These are phyloP conservation scores for Sclerotinia trifoliorum DNA, from an alignment of 2,329 filamentous ascomycete species.

Conservation along the genomic window DNA sequence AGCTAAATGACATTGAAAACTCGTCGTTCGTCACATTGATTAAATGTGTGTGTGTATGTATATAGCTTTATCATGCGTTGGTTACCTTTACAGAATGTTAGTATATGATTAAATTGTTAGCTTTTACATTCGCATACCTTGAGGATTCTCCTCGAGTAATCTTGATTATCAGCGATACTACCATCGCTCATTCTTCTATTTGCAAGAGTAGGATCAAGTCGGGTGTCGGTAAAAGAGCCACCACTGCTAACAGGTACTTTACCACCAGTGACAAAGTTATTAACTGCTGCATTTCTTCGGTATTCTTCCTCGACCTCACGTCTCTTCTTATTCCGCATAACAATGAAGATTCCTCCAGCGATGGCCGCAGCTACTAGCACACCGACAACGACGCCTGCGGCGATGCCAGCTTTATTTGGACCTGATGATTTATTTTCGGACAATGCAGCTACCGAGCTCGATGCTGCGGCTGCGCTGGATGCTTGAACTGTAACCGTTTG, in stretches of 20 bases:
- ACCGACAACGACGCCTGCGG: conserved; percentile 82
- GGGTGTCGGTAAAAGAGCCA: conserved; percentile 71
- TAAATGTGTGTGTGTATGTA: conserved; percentile 1
- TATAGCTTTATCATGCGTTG: conserved; percentile 51
- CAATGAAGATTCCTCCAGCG: conserved; percentile 69
- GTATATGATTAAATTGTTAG: conserved; percentile 16
- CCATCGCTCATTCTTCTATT: conserved; percentile 86
- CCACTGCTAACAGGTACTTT: conserved; percentile 60
- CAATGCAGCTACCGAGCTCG: conserved; percentile 19
- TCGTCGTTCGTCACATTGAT: conserved; percentile 43
- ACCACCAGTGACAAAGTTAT: conserved; percentile 67
- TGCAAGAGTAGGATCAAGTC: conserved; percentile 78
- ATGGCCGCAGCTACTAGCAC: conserved; percentile 67
- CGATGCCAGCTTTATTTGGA: conserved; percentile 68
- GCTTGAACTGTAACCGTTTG: conserved; percentile 38
- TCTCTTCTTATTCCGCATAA: conserved; percentile 72
- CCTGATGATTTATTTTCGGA: conserved; percentile 15
- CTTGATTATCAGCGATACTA: conserved; percentile 94
- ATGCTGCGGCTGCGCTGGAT: conserved; percentile 22
- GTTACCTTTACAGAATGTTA: conserved; percentile 47
- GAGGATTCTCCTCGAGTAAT: conserved; percentile 93
- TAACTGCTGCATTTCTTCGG: conserved; percentile 75
- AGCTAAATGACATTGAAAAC: conserved; percentile 36
- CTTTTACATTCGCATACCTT: conserved; percentile 61
- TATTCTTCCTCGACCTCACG: conserved; percentile 81